Percentiles rank a stretch among this genome's conserved stretches.
phyloP scores from a whole-genome alignment of 2,329 filamentous ascomycete species.

The Emmonsia crescens region DNA sequence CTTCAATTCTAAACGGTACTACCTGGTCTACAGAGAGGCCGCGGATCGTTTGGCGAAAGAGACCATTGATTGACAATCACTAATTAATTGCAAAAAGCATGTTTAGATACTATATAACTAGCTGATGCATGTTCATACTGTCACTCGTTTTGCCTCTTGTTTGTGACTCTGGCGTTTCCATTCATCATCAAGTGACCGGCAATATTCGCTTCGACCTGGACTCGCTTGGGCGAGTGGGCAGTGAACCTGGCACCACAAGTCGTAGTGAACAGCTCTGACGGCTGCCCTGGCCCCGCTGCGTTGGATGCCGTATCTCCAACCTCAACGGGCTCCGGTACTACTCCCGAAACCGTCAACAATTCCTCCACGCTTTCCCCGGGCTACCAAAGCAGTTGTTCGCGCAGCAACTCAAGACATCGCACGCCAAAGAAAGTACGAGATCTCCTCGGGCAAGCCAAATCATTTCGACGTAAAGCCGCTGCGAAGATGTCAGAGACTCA shows the following conservation, averaged over 20 bases:
- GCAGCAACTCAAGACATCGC: constrained; percentile 6
- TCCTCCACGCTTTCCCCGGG: background rate
- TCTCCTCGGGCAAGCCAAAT: constrained; percentile 32
- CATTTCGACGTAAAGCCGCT: constrained; percentile 29
- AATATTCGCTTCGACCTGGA: constrained; percentile 2
- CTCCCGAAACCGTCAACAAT: background rate
- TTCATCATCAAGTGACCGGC: background rate
- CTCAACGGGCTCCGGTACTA: background rate
- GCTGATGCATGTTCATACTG: background rate
- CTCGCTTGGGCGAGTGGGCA: constrained; percentile 17
- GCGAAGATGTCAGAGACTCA: constrained; percentile 33
- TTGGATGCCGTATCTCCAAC: constrained; percentile 22
- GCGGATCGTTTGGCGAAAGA: background rate
- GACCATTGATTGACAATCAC: background rate
- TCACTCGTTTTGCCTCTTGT: background rate
- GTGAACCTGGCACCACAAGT: constrained; percentile 33
- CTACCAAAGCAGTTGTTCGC: background rate
- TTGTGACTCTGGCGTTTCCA: background rate
- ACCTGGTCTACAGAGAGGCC: background rate
- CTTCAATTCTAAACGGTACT: background rate
- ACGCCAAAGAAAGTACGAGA: constrained; percentile 31
- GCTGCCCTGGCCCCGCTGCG: constrained; percentile 34
- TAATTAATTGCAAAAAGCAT: background rate
- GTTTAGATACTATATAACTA: background rate
- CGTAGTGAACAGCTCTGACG: constrained; percentile 30